Evolutionary conservation across 1,284 basidiomycete species (phyloP).

Genomic region (Marasmius tenuissimus): DNA sequence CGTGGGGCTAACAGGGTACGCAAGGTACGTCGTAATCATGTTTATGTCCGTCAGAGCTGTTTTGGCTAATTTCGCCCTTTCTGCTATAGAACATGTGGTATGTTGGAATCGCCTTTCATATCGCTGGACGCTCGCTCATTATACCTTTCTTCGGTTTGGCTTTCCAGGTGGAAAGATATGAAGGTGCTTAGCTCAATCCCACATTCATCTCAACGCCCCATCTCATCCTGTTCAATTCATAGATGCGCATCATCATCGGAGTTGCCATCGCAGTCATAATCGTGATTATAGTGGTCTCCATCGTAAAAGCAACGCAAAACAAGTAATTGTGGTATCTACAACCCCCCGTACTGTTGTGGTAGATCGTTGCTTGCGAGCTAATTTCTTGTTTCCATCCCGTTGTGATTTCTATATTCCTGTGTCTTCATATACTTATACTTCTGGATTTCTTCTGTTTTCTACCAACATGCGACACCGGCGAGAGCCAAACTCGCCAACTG

Average conservation of each 20-base stretch:
- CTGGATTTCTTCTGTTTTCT: neutral
- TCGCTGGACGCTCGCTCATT: slow-evolving; percentile 8
- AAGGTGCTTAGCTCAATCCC: slow-evolving; percentile 57
- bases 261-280: slow-evolving; percentile 86
- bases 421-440: neutral
- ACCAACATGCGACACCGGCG: neutral
- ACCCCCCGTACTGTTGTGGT: neutral
- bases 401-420: neutral
- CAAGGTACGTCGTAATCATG: slow-evolving; percentile 59
- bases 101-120: slow-evolving; percentile 28
- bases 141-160: slow-evolving; percentile 5
- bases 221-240: slow-evolving; percentile 17
- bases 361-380: neutral
- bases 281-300: slow-evolving; percentile 90
- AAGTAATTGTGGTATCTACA: slow-evolving; percentile 18
- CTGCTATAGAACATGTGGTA: slow-evolving; percentile 80
- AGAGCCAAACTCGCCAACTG: neutral
- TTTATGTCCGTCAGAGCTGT: neutral
- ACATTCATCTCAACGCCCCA: neutral
- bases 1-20: slow-evolving; percentile 96
- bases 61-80: neutral
- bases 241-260: slow-evolving; percentile 92
- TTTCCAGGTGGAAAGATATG: slow-evolving; percentile 93
- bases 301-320: slow-evolving; percentile 75
- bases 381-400: neutral